Evolutionary conservation across 169 alveolate genomes (phyloP).

Genomic region (Cryptosporidium bovis): DNA sequence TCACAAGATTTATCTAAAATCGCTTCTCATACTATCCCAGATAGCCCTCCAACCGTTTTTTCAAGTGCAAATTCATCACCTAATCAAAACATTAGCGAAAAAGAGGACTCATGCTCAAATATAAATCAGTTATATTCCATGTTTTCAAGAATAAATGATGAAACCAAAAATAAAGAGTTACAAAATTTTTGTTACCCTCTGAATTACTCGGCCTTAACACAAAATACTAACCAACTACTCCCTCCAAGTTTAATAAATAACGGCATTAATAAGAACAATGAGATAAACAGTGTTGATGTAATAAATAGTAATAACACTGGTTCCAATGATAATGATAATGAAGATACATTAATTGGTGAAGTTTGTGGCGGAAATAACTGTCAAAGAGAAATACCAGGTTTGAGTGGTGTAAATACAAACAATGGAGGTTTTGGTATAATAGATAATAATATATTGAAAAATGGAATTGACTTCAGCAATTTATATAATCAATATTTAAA

Average conservation of each 20-base stretch:
- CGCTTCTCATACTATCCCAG: conserved; percentile 46
- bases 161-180: conserved; percentile 21
- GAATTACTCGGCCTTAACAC: neutral
- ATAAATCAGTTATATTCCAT: conserved; percentile 28
- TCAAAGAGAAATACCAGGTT: neutral
- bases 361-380: too few species aligned
- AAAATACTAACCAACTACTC: conserved; percentile 16
- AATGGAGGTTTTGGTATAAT: neutral
- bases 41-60: conserved; percentile 66
- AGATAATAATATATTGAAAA: neutral
- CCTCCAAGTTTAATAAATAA: conserved; percentile 65
- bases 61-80: conserved; percentile 68
- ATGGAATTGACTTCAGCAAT: neutral
- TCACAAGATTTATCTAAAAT: neutral
- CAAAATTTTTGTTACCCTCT: neutral
- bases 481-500: conserved; percentile 1
- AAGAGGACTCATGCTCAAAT: conserved; percentile 22
- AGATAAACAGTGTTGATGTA: neutral
- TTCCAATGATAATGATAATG: too few species aligned
- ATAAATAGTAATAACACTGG: too few species aligned
- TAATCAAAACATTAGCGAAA: conserved; percentile 14
- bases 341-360: too few species aligned
- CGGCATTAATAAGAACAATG: neutral
- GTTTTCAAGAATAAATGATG: conserved; percentile 30
- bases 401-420: neutral